A percentile compares a stretch with the other conserved stretches of the same genome.
phyloP scores from a whole-genome alignment of 2,329 filamentous ascomycete genomes.

The Ceratocystis papillata region DNA sequence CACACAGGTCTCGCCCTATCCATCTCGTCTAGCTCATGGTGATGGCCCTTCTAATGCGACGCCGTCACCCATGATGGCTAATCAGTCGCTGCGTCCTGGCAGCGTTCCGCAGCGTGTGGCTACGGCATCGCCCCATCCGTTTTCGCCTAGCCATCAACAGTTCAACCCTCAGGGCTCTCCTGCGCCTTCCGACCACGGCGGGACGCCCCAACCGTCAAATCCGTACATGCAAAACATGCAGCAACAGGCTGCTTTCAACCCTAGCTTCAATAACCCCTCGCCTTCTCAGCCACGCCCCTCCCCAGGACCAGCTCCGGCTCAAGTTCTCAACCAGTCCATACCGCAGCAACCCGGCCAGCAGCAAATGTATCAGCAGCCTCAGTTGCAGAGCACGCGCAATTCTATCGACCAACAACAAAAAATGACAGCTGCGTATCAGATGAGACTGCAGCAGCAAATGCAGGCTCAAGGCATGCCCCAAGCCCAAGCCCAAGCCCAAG shows the following conservation, averaged over 20 bases:
- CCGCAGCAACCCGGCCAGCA: conserved; percentile 38
- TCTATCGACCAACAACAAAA: conserved; percentile 61
- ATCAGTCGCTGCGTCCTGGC: conserved; percentile 64
- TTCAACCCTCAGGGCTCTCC: conserved; percentile 64
- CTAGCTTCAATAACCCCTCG: conserved; percentile 44
- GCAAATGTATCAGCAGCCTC: conserved; percentile 30
- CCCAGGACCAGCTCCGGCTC: conserved; percentile 44
- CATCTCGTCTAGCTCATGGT: conserved; percentile 66
- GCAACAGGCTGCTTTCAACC: conserved; percentile 42
- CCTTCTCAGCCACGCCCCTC: conserved; percentile 47
- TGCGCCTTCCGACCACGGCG: conserved; percentile 61
- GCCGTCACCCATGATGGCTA: conserved; percentile 84
- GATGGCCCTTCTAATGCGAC: conserved; percentile 74
- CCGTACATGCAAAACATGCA: conserved; percentile 55
- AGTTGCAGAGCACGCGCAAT: conserved; percentile 13
- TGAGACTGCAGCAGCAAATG: conserved; percentile 67
- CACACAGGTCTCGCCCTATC: conserved; percentile 54
- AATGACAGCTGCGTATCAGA: conserved; percentile 59
- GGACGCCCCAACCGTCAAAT: conserved; percentile 58
- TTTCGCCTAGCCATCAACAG: conserved; percentile 65
- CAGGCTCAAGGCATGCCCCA: conserved; percentile 34
- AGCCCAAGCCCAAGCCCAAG: conserved; percentile 17
- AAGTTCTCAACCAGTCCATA: conserved; percentile 42
- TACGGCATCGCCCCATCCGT: conserved; percentile 85
- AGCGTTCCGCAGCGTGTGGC: conserved; percentile 70